Base-by-base conservation (phyloP, 768 basidiomycete species). In the Xanthoconium stramineum region DNA sequence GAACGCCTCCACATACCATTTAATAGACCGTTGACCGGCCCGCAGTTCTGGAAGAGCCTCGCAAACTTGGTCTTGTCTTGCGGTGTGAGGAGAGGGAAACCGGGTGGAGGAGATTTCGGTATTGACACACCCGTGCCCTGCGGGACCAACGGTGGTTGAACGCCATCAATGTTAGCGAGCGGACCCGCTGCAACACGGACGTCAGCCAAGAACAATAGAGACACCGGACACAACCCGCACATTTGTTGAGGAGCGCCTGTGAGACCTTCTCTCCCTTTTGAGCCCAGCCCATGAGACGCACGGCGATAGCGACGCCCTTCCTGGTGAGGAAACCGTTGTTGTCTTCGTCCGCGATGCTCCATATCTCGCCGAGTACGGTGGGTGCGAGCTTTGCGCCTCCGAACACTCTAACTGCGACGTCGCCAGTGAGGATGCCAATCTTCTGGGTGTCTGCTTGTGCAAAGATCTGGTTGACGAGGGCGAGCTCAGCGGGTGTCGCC, bases 311-410 rank as follows among this genome's bases (percentile, higher is more conserved):
- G 63, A 94, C 91, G 43, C 91, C 90, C 67, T 91, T 94, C 61
- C 83, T 85, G 12, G 93, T 87, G 52, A 99, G 82, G 75, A 87
- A 94, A 3, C 97, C 97, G 58, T 91, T 91, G 77, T 98, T 95
- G 33, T 94, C 87, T 53, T 89, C 86, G 76, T 99, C 97, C 48
- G 94, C 87, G 56, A 98, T 75, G 56, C 78, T 82, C 96, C 97
- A 99, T 60, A 99, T 88, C 75, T 97, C 92, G 44, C 95, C 92
- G 59, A 99, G 84, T 36, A 81, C 80, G 17, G 80, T 76, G 10
- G 92, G 86, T 38, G 84, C 75, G 57, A 98, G 83, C 66, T 89
- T 86, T 51, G 95, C 88, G 55, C 90, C 88, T 57, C 83, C 79
- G 65, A 98, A 93, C 57, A 95, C 78, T 68, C 82, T 84, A 69